phyloP scores from a whole-genome alignment of 1,139 yeast species.

The Sugiyamaella sp. region DNA sequence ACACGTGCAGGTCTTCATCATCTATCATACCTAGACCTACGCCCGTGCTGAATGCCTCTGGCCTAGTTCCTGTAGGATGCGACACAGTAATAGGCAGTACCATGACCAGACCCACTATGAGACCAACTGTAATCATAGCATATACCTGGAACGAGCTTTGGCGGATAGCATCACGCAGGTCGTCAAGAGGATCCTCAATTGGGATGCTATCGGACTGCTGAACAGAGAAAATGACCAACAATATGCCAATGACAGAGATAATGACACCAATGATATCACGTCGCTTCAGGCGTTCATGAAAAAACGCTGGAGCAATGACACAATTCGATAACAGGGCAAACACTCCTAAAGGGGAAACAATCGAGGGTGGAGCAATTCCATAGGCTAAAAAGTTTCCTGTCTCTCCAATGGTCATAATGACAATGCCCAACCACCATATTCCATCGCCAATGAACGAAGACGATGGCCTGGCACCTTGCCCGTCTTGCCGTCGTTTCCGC shows the following conservation, averaged over 20 bases:
- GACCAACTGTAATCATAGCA: constrained; percentile 31
- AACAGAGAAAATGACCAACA: constrained; percentile 44
- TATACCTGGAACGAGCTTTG: constrained; percentile 38
- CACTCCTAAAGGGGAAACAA: constrained; percentile 52
- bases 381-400: constrained; percentile 51
- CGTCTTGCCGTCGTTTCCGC: constrained; percentile 12
- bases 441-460: constrained; percentile 28
- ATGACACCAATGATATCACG: constrained; percentile 46
- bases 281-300: constrained; percentile 44
- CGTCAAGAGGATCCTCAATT: constrained; percentile 35
- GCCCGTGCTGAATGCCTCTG: not conserved
- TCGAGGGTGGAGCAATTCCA: constrained; percentile 51
- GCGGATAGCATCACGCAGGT: constrained; percentile 37
- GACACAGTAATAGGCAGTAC: not conserved
- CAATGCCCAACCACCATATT: constrained; percentile 49
- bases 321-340: constrained; percentile 50
- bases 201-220: constrained; percentile 24
- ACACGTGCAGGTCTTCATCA: no score
- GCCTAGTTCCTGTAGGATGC: no score
- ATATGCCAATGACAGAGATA: constrained; percentile 46
- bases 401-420: constrained; percentile 49
- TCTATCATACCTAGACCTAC: not conserved
- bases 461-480: not conserved
- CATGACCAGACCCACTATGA: constrained; percentile 26
- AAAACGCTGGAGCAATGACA: constrained; percentile 50